phyloP scores from a whole-genome alignment of 2,329 filamentous ascomycete species.

The Diaporthe citrichinensis region DNA sequence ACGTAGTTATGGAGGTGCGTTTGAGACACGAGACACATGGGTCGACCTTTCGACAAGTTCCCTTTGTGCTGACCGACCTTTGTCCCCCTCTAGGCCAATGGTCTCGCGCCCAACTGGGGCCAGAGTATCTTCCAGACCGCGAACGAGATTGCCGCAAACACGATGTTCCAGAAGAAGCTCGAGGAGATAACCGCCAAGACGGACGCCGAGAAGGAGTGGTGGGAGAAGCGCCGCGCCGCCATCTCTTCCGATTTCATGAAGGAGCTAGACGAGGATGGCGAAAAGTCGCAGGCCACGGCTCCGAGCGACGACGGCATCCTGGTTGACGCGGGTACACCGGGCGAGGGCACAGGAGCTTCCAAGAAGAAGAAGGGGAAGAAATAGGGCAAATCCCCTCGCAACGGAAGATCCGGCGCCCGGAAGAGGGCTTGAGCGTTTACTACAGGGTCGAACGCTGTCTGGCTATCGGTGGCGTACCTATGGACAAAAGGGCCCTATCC shows the following conservation, averaged over 20 bases:
- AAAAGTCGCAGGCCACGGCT: conserved; percentile 58
- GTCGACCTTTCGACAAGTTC: neutral
- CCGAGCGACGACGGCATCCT: conserved; percentile 82
- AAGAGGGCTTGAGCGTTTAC: conserved; percentile 16
- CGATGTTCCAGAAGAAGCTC: conserved; percentile 79
- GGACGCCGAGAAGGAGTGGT: conserved; percentile 87
- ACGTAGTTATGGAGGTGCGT: conserved; percentile 91
- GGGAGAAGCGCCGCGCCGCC: conserved; percentile 84
- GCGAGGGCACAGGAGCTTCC: conserved; percentile 54
- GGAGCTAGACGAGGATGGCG: conserved; percentile 80
- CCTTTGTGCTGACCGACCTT: neutral
- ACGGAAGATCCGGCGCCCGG: conserved; percentile 16
- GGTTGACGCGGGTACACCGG: conserved; percentile 71
- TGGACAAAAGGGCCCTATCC: neutral
- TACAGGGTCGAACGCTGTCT: neutral
- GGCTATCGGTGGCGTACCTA: neutral
- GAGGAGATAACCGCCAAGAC: conserved; percentile 81
- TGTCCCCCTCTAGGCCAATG: conserved; percentile 81
- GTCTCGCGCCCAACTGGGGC: conserved; percentile 89
- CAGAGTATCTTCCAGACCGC: conserved; percentile 97
- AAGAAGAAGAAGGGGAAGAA: conserved; percentile 79
- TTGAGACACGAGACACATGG: neutral
- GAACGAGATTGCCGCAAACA: conserved; percentile 94
- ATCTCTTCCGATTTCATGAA: conserved; percentile 86
- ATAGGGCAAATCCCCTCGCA: conserved; percentile 49